Conservation (phyloP, 345 rosid species). For the Sisymbrium altissimum region DNA sequence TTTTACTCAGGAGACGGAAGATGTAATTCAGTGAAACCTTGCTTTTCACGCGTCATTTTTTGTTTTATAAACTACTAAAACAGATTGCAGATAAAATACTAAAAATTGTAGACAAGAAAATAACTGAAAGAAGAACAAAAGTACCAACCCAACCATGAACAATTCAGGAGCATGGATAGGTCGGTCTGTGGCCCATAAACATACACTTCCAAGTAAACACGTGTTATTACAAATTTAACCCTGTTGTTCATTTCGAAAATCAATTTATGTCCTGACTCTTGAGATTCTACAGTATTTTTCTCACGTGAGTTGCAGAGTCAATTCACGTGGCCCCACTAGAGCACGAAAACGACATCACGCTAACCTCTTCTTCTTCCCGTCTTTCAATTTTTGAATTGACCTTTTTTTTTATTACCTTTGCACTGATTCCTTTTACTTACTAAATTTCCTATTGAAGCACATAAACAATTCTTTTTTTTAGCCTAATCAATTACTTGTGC, state of each 20-base stretch:
- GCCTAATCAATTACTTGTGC: background rate
- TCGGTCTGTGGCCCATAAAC: conserved; percentile 10
- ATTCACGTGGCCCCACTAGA: conserved; percentile 27
- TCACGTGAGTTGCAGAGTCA: conserved; percentile 35
- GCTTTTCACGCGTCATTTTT: too few relatives aligned
- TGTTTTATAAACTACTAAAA: too few relatives aligned
- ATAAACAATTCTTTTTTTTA: background rate
- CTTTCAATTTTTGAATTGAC: conserved; percentile 30
- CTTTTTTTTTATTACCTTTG: background rate
- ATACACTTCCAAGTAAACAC: background rate
- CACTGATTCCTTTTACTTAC: background rate
- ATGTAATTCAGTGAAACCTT: too few relatives aligned
- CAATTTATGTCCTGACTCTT: conserved; percentile 1
- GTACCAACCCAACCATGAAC: background rate
- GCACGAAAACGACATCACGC: conserved; percentile 31
- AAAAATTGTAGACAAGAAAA: background rate
- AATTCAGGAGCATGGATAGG: background rate
- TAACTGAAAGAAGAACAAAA: background rate
- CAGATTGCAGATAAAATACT: background rate
- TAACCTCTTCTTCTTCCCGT: conserved; percentile 24
- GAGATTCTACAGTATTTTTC: conserved; percentile 22
- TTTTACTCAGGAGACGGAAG: too few relatives aligned
- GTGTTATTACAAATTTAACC: background rate
- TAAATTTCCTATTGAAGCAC: background rate
- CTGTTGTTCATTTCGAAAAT: background rate